Percentiles rank a stretch among this genome's conserved stretches.
Conservation (phyloP, 257 asterid species). For the Fraxinus excelsior region DNA sequence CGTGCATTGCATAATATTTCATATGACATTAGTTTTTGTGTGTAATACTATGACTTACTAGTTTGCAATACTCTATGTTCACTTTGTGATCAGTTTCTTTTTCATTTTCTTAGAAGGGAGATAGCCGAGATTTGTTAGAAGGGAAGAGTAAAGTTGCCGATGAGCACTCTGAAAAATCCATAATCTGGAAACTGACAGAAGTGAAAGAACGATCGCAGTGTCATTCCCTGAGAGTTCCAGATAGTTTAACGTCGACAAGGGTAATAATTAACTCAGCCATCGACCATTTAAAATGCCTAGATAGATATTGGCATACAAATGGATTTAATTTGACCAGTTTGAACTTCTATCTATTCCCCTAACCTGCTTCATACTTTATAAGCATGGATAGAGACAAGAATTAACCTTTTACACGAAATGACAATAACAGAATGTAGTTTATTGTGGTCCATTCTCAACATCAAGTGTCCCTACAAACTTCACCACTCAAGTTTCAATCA, state of each 20-base stretch:
- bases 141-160: not conserved
- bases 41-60: not conserved
- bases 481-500: too few relatives aligned
- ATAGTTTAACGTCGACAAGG: not conserved
- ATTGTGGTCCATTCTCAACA: too few relatives aligned
- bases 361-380: not conserved
- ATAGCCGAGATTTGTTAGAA: not conserved
- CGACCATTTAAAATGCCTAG: not conserved
- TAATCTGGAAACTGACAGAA: not conserved
- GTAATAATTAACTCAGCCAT: not conserved
- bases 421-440: too few relatives aligned
- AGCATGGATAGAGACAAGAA: too few relatives aligned
- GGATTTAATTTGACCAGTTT: not conserved
- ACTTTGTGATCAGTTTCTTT: not conserved
- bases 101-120: not conserved
- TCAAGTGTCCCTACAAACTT: too few relatives aligned
- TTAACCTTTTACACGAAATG: not conserved
- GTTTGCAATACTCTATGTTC: not conserved
- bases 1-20: not conserved
- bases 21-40: not conserved
- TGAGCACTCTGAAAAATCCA: not conserved
- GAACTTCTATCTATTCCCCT: not conserved
- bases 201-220: not conserved
- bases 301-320: not conserved
- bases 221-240: not conserved